These are phyloP conservation scores for Hypoxylon sp. DNA, from an alignment of 2,329 filamentous ascomycete genomes.

Conservation along the genomic window DNA sequence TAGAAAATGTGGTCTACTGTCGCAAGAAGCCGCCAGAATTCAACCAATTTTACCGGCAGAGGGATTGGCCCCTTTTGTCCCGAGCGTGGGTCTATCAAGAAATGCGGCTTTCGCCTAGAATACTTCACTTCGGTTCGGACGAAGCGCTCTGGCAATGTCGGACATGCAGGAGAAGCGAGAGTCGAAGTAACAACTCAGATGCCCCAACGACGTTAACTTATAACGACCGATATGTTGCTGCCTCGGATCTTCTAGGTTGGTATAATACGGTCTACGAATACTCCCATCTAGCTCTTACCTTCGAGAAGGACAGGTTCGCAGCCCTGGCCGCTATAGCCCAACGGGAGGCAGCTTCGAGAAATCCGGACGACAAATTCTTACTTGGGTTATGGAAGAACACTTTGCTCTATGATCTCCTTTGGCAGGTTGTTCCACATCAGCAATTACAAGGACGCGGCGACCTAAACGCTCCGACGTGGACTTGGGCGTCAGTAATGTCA, in stretches of 20 bases:
- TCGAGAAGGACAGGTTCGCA: neutral
- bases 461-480: neutral
- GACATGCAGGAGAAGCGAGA: slow-evolving; percentile 7
- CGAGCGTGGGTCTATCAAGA: slow-evolving; percentile 6
- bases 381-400: slow-evolving; percentile 5
- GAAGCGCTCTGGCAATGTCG: slow-evolving; percentile 6
- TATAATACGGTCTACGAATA: slow-evolving; percentile 5
- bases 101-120: slow-evolving; percentile 9
- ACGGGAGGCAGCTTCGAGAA: neutral
- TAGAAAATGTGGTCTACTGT: slow-evolving; percentile 1
- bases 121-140: slow-evolving; percentile 2
- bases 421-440: slow-evolving; percentile 4
- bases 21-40: slow-evolving; percentile 6
- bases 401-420: neutral
- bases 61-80: neutral
- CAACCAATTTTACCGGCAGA: slow-evolving; percentile 3
- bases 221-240: neutral
- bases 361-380: neutral
- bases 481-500: slow-evolving; percentile 6
- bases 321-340: slow-evolving; percentile 1
- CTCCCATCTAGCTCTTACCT: slow-evolving; percentile 4
- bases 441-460: neutral
- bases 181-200: slow-evolving; percentile 1
- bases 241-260: neutral
- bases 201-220: slow-evolving; percentile 1